Conservation (phyloP, 2,329 filamentous ascomycete species). For the Cyanodermella asteris region DNA sequence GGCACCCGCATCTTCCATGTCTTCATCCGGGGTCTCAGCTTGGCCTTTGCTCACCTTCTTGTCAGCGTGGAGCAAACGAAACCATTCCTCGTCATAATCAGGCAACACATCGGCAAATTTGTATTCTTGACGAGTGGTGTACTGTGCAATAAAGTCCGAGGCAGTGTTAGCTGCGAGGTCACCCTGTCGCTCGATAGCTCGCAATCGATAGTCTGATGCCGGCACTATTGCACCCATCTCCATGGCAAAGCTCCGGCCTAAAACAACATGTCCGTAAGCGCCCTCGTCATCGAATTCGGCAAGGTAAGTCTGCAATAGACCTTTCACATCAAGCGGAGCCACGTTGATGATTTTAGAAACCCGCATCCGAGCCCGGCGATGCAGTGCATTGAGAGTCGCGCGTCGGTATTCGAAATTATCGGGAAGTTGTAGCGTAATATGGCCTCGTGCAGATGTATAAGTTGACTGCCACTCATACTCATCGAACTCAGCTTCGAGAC, state of each 20-base stretch:
- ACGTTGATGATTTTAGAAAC: conserved; percentile 59
- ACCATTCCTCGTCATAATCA: conserved; percentile 44
- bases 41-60: conserved; percentile 21
- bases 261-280: conserved; percentile 71
- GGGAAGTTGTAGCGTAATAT: conserved; percentile 72
- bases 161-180: conserved; percentile 67
- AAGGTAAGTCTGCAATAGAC: conserved; percentile 82
- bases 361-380: conserved; percentile 60
- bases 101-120: conserved; percentile 60
- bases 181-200: conserved; percentile 53
- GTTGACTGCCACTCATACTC: conserved; percentile 71
- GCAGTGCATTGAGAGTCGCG: conserved; percentile 54
- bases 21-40: conserved; percentile 14
- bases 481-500: conserved; percentile 82
- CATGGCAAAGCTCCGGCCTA: conserved; percentile 82
- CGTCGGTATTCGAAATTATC: conserved; percentile 74
- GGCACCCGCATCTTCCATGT: conserved; percentile 26
- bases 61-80: conserved; percentile 36
- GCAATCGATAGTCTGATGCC: conserved; percentile 45
- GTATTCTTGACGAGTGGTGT: conserved; percentile 91
- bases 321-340: conserved; percentile 83
- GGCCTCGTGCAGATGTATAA: conserved; percentile 55
- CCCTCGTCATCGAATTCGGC: conserved; percentile 88
- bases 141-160: conserved; percentile 91
- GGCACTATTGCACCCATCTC: conserved; percentile 82